Evolutionary conservation across 2,329 filamentous ascomycete genomes (phyloP), one percentile per base, ranked within the genome.

Genomic region (Aspergillus novofumigatus): DNA sequence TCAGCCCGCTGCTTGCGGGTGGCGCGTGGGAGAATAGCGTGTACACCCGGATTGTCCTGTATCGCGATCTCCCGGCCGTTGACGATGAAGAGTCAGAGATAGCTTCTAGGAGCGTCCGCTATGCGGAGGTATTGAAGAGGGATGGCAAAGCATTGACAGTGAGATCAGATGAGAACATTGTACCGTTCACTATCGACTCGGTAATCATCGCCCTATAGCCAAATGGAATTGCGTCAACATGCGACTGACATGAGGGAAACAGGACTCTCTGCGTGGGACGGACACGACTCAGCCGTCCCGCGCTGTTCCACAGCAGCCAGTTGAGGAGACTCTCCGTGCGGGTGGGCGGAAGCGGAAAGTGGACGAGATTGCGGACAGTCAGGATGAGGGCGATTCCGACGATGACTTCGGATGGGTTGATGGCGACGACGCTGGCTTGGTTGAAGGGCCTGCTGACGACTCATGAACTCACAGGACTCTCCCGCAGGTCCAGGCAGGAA

Each of bases 11-110:
- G 44, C 81, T 97, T 60, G 88, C 88, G 56, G 86, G 89, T 14
- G 81, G 80, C 21, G 84, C 89, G 45, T 97, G 92, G 92, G 92
- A 96, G 59, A 86, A 85, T 61, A 88, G 86, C 32, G 78, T 96
- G 41, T 84, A 85, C 59, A 89, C 86, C 45, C 82, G 91, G 54
- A 72, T 96, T 59, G 87, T 88, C 25, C 73, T 96, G 35, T 96
- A 94, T 72, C 83, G 89, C 66, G 91, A 96, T 75, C 92, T 85
- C 83, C 82, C 79, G 14, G 54, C 53, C 14, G 57, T 64, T 67
- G 72, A 80, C 48, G 73, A 72, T 23, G 60, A 66, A 41, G 71
- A 78, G 55, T 68, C 3, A 23, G 42, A 45, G 20, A 2, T 14
- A 20, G 42, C 72, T 20, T 75, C 78, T 25, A 77, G 78, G 58